phyloP scores from a whole-genome alignment of 1,139 yeast genomes.

The Candida labiduridarum region DNA sequence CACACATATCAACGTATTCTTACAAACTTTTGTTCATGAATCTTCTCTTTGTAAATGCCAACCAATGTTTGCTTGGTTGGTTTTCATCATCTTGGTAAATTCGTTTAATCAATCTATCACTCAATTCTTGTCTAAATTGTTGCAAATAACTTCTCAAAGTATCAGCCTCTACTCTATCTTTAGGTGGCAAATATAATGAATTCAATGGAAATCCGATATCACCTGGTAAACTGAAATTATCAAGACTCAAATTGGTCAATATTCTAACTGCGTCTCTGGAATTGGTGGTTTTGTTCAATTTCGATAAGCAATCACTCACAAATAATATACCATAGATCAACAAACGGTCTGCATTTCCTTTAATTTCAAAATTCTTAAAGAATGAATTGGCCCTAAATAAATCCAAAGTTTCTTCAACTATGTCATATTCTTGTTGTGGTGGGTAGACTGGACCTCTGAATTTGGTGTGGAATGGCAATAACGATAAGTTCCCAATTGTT shows the following conservation, averaged over 20 bases:
- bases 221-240: constrained; percentile 90
- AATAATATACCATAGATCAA: constrained; percentile 93
- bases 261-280: constrained; percentile 69
- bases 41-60: constrained; percentile 91
- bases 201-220: constrained; percentile 93
- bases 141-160: constrained; percentile 77
- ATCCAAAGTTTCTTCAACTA: constrained; percentile 87
- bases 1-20: neutral
- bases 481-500: constrained; percentile 66
- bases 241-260: constrained; percentile 83
- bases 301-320: constrained; percentile 79
- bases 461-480: constrained; percentile 80
- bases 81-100: constrained; percentile 60
- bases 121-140: constrained; percentile 94
- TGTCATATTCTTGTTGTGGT: constrained; percentile 80
- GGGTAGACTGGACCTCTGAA: constrained; percentile 94
- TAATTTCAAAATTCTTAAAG: constrained; percentile 94
- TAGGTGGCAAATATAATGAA: constrained; percentile 77
- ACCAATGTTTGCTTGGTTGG: constrained; percentile 81
- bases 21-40: constrained; percentile 85
- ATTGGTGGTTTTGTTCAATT: constrained; percentile 49
- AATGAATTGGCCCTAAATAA: constrained; percentile 94
- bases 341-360: constrained; percentile 94
- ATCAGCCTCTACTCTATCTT: constrained; percentile 74
- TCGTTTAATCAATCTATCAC: constrained; percentile 74